A percentile compares a stretch with the other conserved stretches of the same genome.
These are phyloP conservation scores for Cordyceps pruinosa DNA, from an alignment of 2,329 filamentous ascomycete genomes.

Conservation along the genomic window DNA sequence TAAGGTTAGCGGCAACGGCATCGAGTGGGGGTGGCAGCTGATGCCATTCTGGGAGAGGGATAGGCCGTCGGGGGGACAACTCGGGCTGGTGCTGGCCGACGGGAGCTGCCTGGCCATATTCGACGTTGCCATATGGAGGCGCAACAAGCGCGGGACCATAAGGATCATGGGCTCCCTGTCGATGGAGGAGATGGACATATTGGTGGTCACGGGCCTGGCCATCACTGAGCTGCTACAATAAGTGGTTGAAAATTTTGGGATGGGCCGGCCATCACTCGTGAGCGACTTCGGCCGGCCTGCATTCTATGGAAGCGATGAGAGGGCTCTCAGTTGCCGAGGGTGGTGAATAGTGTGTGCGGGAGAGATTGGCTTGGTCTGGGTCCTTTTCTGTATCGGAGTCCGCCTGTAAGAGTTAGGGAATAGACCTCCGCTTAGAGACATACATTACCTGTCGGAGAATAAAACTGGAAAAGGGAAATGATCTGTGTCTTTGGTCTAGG, in stretches of 20 bases:
- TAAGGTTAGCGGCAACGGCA: background rate
- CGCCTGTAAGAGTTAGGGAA: too few relatives aligned
- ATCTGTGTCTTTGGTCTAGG: background rate
- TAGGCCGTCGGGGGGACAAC: background rate
- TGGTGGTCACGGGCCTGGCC: background rate
- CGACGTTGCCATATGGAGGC: background rate
- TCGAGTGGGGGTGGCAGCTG: constrained; percentile 4
- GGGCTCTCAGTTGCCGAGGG: too few relatives aligned
- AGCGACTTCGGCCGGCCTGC: too few relatives aligned
- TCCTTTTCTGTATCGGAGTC: too few relatives aligned
- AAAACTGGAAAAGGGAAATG: too few relatives aligned
- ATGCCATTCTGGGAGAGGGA: too few relatives aligned
- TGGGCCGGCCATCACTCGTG: too few relatives aligned
- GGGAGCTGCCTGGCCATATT: background rate
- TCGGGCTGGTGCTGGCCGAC: background rate
- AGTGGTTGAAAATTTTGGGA: too few relatives aligned
- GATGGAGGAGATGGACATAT: background rate
- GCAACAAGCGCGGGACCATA: background rate
- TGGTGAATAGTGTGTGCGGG: too few relatives aligned
- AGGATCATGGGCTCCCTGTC: background rate
- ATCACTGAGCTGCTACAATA: background rate
- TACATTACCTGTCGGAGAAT: too few relatives aligned
- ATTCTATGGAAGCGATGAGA: too few relatives aligned
- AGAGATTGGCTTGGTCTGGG: too few relatives aligned
- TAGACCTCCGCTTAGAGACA: background rate